Conservation (phyloP, 805 yeast species). For the Ogataea minuta region DNA sequence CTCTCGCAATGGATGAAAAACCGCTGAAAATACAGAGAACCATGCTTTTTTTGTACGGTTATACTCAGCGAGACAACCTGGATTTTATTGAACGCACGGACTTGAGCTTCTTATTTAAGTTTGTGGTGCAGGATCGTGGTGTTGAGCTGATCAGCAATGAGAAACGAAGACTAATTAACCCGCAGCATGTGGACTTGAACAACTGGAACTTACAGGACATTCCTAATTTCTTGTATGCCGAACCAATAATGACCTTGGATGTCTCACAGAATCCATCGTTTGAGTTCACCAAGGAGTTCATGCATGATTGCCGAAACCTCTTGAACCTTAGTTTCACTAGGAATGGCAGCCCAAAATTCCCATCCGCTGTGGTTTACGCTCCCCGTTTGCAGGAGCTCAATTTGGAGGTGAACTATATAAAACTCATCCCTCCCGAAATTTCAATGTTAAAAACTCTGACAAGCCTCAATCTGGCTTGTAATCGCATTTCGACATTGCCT, state of each 20-base stretch:
- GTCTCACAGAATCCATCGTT: constrained; percentile 87
- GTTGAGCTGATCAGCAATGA: constrained; percentile 38
- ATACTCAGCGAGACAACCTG: constrained; percentile 69
- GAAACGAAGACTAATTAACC: constrained; percentile 48
- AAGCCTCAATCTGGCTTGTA: constrained; percentile 68
- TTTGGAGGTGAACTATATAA: constrained; percentile 75
- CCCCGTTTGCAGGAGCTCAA: constrained; percentile 64
- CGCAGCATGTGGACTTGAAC: constrained; percentile 69
- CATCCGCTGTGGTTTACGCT: constrained; percentile 69
- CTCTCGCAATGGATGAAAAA: constrained; percentile 65
- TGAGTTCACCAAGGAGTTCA: constrained; percentile 77
- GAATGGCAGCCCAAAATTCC: constrained; percentile 73
- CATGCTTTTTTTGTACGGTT: constrained; percentile 72
- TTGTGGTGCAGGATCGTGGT: constrained; percentile 71
- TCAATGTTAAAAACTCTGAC: constrained; percentile 53
- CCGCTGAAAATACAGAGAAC: constrained; percentile 79
- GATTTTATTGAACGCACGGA: constrained; percentile 83
- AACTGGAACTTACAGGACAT: constrained; percentile 77
- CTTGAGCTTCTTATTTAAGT: constrained; percentile 75
- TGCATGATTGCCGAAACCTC: constrained; percentile 74
- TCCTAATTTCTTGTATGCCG: constrained; percentile 79
- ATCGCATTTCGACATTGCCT: constrained; percentile 65
- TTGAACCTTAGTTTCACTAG: constrained; percentile 64
- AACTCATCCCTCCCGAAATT: constrained; percentile 56
- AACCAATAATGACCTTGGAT: constrained; percentile 77